These are phyloP conservation scores for Didymosphaeria variabile DNA, from an alignment of 2,329 filamentous ascomycete genomes.

Conservation along the genomic window DNA sequence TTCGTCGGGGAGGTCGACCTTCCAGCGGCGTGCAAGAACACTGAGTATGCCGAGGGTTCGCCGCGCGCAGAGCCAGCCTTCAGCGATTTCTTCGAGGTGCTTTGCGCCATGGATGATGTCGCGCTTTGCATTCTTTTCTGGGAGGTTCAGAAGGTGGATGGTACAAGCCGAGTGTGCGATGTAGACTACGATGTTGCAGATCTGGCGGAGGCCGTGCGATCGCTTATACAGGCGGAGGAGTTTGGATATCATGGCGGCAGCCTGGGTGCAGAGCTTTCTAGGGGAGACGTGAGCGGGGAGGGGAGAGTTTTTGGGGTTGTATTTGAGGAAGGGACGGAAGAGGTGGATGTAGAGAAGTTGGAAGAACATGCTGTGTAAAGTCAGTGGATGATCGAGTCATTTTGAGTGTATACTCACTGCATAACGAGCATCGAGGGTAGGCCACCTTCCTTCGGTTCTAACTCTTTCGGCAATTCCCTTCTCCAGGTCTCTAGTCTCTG, in stretches of 20 bases:
- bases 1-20: slow-evolving; percentile 84
- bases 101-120: slow-evolving; percentile 92
- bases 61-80: slow-evolving; percentile 90
- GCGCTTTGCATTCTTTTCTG: slow-evolving; percentile 87
- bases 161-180: slow-evolving; percentile 94
- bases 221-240: slow-evolving; percentile 95
- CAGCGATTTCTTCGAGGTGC: slow-evolving; percentile 93
- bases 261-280: slow-evolving; percentile 87
- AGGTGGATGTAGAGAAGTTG: slow-evolving; percentile 95
- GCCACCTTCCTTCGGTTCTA: slow-evolving; percentile 89
- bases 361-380: slow-evolving; percentile 83
- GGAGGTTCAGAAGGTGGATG: slow-evolving; percentile 91
- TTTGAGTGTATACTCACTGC: slow-evolving; percentile 73
- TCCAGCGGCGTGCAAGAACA: slow-evolving; percentile 88
- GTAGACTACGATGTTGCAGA: slow-evolving; percentile 96
- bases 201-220: slow-evolving; percentile 87
- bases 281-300: slow-evolving; percentile 89
- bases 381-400: slow-evolving; percentile 28
- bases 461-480: slow-evolving; percentile 80
- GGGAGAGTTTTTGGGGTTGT: slow-evolving; percentile 80
- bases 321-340: slow-evolving; percentile 94
- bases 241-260: slow-evolving; percentile 89
- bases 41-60: slow-evolving; percentile 86
- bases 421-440: slow-evolving; percentile 82
- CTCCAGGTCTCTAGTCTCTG: slow-evolving; percentile 90